These are phyloP conservation scores for Corylus heterophylla DNA, from an alignment of 306 rosid genomes.

Conservation along the genomic window DNA sequence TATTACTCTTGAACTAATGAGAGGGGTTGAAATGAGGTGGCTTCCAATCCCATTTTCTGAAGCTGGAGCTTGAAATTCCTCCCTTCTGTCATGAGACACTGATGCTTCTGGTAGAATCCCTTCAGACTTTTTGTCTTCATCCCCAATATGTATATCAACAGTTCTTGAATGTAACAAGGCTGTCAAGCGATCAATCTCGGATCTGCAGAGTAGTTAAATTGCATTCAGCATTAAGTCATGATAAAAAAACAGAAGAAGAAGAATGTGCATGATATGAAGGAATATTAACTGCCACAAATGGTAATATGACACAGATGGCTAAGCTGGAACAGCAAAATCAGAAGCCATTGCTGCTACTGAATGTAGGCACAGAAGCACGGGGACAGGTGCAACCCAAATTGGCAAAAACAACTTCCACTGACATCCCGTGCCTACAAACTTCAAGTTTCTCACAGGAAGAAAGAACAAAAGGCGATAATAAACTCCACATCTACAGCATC, in stretches of 20 bases:
- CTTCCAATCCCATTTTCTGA: conserved; percentile 44
- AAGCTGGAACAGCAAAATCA: not conserved
- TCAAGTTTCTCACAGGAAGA: not conserved
- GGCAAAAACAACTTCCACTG: not conserved
- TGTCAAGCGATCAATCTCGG: conserved; percentile 85
- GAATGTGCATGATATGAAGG: not conserved
- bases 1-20: conserved; percentile 54
- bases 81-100: conserved; percentile 37
- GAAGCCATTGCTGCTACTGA: not conserved
- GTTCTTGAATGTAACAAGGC: conserved; percentile 77
- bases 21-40: conserved; percentile 43
- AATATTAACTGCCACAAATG: not conserved
- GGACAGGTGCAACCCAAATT: not conserved
- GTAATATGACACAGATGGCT: not conserved
- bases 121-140: conserved; percentile 46
- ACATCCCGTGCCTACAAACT: not conserved
- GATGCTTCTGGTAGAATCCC: conserved; percentile 37
- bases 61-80: conserved; percentile 37
- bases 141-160: conserved; percentile 46
- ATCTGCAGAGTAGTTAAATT: conserved; percentile 46
- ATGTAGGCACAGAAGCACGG: not conserved
- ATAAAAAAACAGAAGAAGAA: not conserved
- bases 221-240: not conserved
- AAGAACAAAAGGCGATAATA: not conserved
- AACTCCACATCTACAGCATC: not conserved